Base-by-base conservation (phyloP, 2,329 filamentous ascomycete species). In the Pseudogymnoascus sp. region DNA sequence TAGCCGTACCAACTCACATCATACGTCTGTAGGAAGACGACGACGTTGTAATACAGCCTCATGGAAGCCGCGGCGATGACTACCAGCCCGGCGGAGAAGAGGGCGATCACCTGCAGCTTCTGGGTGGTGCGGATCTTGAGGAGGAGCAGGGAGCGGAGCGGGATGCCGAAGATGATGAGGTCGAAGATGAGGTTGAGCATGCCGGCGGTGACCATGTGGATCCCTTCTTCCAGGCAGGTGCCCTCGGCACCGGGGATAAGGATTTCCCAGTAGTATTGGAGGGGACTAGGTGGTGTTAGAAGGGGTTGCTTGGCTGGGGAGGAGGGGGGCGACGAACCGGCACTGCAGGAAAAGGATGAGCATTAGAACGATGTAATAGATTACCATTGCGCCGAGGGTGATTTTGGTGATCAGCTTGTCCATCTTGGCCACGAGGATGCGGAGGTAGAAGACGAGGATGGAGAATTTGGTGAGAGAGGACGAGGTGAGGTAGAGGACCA, bases 391-490 rank as follows among this genome's bases (percentile, higher is more conserved):
- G 6, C 19, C 62, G 8, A 63, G 36, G 7, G 31, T 63, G 17
- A 60, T 44, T 28, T 38, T 60, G 10, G 53, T 63, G 13, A 63
- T 44, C 8, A 38, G 21, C 23, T 57, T 57, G 38, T 62, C 36
- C 15, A 13, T 33, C 50, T 42, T 63, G 4, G 21, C 47, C 53
- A 44, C 53, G 10, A 61, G 26, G n/a, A 64, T 63, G 60, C 63
- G 63, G 8, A 63, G 61, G 26, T 64, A 64, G 28, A 64, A 64
- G 44, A 63, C 21, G 19, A 64, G 61, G 35, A 64, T 62, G 23
- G 63, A 64, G 9, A 63, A 17, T 40, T 64, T 64, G 36, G 63
- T 63, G 19, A 64, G 61, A 19, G 42, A 26, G 19, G 61, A 61
- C 4, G 44, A 21, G 31, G 62, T 33, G 31, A 59, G 31, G 61